Base-by-base conservation (phyloP, 2,329 filamentous ascomycete species). In the Thielaviopsis ethacetica region DNA sequence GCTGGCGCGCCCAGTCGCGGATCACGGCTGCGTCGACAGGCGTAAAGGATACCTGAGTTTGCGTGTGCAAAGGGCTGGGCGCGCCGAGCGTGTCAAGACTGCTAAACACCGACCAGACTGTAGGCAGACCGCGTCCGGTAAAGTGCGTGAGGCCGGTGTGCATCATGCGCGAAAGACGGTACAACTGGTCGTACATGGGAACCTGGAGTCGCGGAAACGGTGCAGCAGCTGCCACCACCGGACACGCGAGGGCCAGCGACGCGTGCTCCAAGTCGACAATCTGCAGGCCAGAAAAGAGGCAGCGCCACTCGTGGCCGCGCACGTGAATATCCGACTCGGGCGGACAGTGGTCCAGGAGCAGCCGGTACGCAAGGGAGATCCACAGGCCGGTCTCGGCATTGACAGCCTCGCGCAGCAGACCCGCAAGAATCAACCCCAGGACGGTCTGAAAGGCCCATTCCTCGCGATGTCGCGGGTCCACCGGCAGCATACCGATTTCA, bases 181-280 rank as follows among this genome's bases (percentile, higher is more conserved):
- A 71, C 2, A 74, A 68, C 21, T 72, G 71, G 59, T 74, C 72
- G 51, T 68, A 68, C 12, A 67, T 65, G 0, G 71, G 69, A 3
- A 68, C 68, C 44, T 70, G 69, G 6, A 75, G 67, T 4, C 67
- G 64, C 0, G 67, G 62, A 1, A 73, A 64, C 0, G 72, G 72
- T 0, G 72, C 68, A 38, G 70, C 68, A 15, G 72, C 66, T 1
- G 72, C 72, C 22, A 75, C 68, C 9, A 72, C 68, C 0, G 72
- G 72, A 34, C 68, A 73, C 0, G 70, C 69, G 47, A 75, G 65
- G 50, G 73, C 70, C 5, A 73, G 67, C 13, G 71, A 73, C 2
- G 72, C 71, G 61, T 75, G 72, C 62, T 75, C 72, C 9, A 75
- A 65, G 51, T 74, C 72, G 26, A 74, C 70, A 44, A 74, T 74